Percentiles rank a stretch among this genome's conserved stretches.
Evolutionary conservation across 371 early-diverging fungal genomes (phyloP).

Genomic region (Lichtheimia hyalospora): DNA sequence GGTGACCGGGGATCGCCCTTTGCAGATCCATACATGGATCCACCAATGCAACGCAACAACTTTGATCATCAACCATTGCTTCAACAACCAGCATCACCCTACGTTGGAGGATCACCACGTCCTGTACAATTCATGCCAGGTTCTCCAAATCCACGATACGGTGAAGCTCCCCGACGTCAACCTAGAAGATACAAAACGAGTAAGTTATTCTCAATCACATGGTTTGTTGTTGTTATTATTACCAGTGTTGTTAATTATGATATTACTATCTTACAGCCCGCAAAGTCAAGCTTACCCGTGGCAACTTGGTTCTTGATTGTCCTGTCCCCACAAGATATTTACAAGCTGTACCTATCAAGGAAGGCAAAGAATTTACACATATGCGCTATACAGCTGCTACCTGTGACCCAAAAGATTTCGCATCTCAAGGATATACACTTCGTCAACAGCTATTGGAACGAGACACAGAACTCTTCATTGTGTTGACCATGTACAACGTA

Average conservation of each 20-base stretch:
- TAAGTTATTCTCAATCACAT: constrained; percentile 15
- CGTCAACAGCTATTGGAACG: constrained; percentile 76
- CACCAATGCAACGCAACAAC: constrained; percentile 11
- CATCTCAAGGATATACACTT: constrained; percentile 70
- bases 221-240: no score
- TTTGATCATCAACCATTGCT: constrained; percentile 30
- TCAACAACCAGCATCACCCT: constrained; percentile 8
- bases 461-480: constrained; percentile 86
- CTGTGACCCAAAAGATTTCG: constrained; percentile 84
- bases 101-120: constrained; percentile 10
- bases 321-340: constrained; percentile 71
- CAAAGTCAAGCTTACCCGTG: constrained; percentile 68
- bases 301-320: constrained; percentile 79
- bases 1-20: constrained; percentile 38
- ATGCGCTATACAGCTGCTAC: constrained; percentile 86
- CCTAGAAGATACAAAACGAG: constrained; percentile 66
- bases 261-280: constrained; percentile 24
- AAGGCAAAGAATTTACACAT: constrained; percentile 71
- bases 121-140: constrained; percentile 13
- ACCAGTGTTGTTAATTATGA: no score
- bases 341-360: constrained; percentile 55
- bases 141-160: constrained; percentile 39
- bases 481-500: constrained; percentile 85
- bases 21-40: constrained; percentile 31
- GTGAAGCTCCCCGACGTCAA: constrained; percentile 55